Conservation (phyloP, 768 basidiomycete species). For the Naematelia aurantialba region DNA sequence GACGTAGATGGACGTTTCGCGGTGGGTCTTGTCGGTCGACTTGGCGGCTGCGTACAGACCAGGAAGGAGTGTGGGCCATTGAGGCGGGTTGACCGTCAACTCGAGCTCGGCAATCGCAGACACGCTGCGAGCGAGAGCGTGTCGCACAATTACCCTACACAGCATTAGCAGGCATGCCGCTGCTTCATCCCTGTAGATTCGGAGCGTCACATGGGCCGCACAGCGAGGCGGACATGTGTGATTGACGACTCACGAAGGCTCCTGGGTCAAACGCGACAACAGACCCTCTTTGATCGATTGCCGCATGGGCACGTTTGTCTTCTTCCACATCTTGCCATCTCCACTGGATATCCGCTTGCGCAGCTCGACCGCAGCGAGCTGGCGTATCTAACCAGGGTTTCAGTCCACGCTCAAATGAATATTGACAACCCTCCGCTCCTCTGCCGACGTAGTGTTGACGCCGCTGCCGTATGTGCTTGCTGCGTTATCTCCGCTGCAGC, state of each 20-base stretch:
- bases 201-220: too few species aligned
- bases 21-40: constrained; percentile 65
- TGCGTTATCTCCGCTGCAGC: too few species aligned
- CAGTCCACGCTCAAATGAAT: background rate
- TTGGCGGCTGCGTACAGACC: constrained; percentile 76
- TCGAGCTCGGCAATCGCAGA: constrained; percentile 89
- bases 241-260: constrained; percentile 62
- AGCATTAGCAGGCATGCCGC: too few species aligned
- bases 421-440: too few species aligned
- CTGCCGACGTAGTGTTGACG: too few species aligned
- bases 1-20: constrained; percentile 88
- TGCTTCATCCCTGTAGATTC: too few species aligned
- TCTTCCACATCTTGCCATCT: constrained; percentile 77
- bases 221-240: too few species aligned
- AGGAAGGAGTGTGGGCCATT: constrained; percentile 82
- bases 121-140: constrained; percentile 86
- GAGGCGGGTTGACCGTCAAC: constrained; percentile 54
- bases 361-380: constrained; percentile 94
- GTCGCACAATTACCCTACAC: constrained; percentile 77
- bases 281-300: constrained; percentile 79
- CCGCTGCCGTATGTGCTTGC: too few species aligned
- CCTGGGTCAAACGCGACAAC: constrained; percentile 70
- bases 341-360: constrained; percentile 82
- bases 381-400: constrained; percentile 66
- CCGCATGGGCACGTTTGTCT: constrained; percentile 64